These are phyloP conservation scores for Kockiozyma suomiensis DNA, from an alignment of 805 yeast genomes.

Conservation along the genomic window DNA sequence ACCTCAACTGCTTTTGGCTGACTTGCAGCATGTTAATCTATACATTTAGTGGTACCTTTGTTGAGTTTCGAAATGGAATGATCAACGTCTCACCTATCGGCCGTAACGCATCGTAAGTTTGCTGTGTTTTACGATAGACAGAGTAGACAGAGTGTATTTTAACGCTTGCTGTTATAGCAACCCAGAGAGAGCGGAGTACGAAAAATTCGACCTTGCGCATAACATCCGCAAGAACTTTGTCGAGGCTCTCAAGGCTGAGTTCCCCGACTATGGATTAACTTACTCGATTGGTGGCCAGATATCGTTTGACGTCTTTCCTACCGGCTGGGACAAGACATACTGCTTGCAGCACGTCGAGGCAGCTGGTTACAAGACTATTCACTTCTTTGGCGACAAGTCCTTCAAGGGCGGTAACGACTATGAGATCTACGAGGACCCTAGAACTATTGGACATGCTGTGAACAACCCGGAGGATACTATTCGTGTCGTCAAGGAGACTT, in stretches of 20 bases:
- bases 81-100: conserved; percentile 98
- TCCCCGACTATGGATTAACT: conserved; percentile 82
- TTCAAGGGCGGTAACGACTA: conserved; percentile 97
- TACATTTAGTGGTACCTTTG: conserved; percentile 72
- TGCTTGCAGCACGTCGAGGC: conserved; percentile 87
- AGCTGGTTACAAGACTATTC: conserved; percentile 84
- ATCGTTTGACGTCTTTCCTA: conserved; percentile 98
- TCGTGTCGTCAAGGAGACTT: conserved; percentile 78
- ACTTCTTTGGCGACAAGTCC: conserved; percentile 98
- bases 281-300: conserved; percentile 99
- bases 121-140: neutral
- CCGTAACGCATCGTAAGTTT: conserved; percentile 77
- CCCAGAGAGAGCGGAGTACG: conserved; percentile 90
- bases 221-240: conserved; percentile 85
- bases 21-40: neutral
- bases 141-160: too few relatives aligned
- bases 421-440: conserved; percentile 87
- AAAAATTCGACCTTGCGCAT: conserved; percentile 76
- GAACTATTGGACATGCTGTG: conserved; percentile 97
- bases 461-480: conserved; percentile 86
- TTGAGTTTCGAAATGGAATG: conserved; percentile 99
- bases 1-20: neutral
- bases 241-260: conserved; percentile 75
- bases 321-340: conserved; percentile 99
- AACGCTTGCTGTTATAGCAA: conserved; percentile 44